These are phyloP conservation scores for Lecanicillium sp. DNA, from an alignment of 2,329 filamentous ascomycete genomes.

Conservation along the genomic window DNA sequence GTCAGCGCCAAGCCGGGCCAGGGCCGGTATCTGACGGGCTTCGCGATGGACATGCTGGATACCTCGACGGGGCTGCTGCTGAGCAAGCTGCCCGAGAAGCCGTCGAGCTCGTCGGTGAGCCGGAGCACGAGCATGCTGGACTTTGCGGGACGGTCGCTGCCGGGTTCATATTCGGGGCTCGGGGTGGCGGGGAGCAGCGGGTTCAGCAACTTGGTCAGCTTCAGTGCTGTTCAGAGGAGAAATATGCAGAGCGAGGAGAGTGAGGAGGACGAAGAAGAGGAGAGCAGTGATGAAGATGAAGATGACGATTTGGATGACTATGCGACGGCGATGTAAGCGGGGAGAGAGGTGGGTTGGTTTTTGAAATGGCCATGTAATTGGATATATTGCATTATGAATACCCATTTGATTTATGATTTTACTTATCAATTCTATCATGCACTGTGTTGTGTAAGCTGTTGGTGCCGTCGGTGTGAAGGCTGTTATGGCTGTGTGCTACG, in stretches of 20 bases:
- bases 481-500: too few species aligned
- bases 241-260: slow-evolving; percentile 48
- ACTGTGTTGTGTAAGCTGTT: too few species aligned
- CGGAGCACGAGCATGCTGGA: slow-evolving; percentile 45
- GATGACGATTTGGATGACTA: slow-evolving; percentile 51
- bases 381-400: slow-evolving; percentile 8
- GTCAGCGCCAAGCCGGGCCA: slow-evolving; percentile 71
- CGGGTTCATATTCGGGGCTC: slow-evolving; percentile 26
- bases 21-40: slow-evolving; percentile 53
- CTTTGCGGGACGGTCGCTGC: slow-evolving; percentile 31
- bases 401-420: slow-evolving; percentile 9
- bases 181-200: slow-evolving; percentile 12
- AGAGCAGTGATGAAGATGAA: slow-evolving; percentile 41
- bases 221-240: slow-evolving; percentile 21
- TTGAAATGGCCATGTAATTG: not conserved
- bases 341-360: not conserved
- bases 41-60: slow-evolving; percentile 73
- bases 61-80: slow-evolving; percentile 63
- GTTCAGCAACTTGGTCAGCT: slow-evolving; percentile 34
- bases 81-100: slow-evolving; percentile 66
- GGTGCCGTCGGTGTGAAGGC: too few species aligned
- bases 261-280: slow-evolving; percentile 48
- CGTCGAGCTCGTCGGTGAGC: slow-evolving; percentile 52
- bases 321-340: not conserved
- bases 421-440: too few species aligned